Evolutionary conservation across 2,329 filamentous ascomycete genomes (phyloP).

Genomic region (Exutisphaerella laricina): DNA sequence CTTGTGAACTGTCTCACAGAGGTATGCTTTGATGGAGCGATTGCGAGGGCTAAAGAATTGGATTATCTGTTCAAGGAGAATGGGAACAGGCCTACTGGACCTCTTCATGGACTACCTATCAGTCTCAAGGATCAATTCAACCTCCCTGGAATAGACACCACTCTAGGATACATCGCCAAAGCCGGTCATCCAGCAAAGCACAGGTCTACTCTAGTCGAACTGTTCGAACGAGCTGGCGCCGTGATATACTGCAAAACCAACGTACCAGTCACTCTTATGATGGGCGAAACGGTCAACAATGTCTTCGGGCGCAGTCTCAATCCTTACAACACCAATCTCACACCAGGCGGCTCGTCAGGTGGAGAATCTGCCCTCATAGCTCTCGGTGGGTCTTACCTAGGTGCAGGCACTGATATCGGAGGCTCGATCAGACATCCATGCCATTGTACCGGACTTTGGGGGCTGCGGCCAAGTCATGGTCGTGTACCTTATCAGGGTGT

Average conservation of each 20-base stretch:
- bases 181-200: conserved; percentile 29
- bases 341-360: conserved; percentile 60
- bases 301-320: conserved; percentile 51
- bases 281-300: conserved; percentile 29
- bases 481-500: conserved; percentile 38
- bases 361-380: conserved; percentile 58
- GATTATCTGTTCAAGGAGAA: conserved; percentile 25
- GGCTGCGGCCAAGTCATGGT: conserved; percentile 34
- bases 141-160: conserved; percentile 14
- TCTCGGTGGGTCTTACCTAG: conserved; percentile 54
- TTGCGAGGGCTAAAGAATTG: conserved; percentile 21
- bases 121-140: conserved; percentile 46
- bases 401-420: conserved; percentile 59
- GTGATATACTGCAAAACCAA: conserved; percentile 52
- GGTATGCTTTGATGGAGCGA: conserved; percentile 41
- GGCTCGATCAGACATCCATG: conserved; percentile 73
- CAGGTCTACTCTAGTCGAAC: conserved; percentile 39
- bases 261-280: conserved; percentile 50
- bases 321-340: conserved; percentile 55
- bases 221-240: conserved; percentile 43
- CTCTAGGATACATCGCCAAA: conserved; percentile 13
- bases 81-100: conserved; percentile 35
- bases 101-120: conserved; percentile 49
- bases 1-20: conserved; percentile 30
- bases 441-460: conserved; percentile 54